A percentile compares a stretch with the other conserved stretches of the same genome.
phyloP scores from a whole-genome alignment of 1,139 yeast species.

The Suhomyces yuchorum region DNA sequence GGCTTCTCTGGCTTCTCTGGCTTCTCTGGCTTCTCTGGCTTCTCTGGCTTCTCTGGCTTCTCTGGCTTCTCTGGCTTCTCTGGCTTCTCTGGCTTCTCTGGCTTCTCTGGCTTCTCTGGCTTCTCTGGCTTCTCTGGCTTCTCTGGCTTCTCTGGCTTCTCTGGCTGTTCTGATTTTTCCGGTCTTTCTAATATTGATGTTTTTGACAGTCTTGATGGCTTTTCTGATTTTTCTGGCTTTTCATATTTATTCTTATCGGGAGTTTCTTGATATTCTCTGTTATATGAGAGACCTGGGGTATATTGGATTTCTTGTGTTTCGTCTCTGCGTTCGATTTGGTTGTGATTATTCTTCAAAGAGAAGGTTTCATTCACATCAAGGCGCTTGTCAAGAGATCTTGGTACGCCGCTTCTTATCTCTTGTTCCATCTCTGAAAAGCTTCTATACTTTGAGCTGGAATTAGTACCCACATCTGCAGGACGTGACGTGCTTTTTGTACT shows the following conservation, averaged over 20 bases:
- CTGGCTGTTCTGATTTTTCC: too few relatives aligned
- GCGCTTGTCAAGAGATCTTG: background rate
- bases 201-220: too few relatives aligned
- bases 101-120: too few relatives aligned
- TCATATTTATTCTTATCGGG: too few relatives aligned
- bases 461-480: background rate
- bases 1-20: background rate
- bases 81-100: too few relatives aligned
- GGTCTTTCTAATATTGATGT: too few relatives aligned
- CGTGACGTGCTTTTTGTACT: background rate
- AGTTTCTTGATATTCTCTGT: background rate
- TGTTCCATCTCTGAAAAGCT: constrained; percentile 29
- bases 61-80: too few relatives aligned
- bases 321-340: background rate
- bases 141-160: too few relatives aligned
- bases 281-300: background rate
- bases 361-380: background rate
- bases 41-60: too few relatives aligned
- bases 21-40: too few relatives aligned
- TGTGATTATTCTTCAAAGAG: background rate
- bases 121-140: too few relatives aligned
- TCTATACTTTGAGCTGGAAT: constrained; percentile 10
- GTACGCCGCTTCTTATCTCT: constrained; percentile 17
- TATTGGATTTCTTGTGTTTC: background rate
- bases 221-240: background rate